These are phyloP conservation scores for Saururus chinensis DNA, from an alignment of 164 flowering plant species.

Conservation along the genomic window DNA sequence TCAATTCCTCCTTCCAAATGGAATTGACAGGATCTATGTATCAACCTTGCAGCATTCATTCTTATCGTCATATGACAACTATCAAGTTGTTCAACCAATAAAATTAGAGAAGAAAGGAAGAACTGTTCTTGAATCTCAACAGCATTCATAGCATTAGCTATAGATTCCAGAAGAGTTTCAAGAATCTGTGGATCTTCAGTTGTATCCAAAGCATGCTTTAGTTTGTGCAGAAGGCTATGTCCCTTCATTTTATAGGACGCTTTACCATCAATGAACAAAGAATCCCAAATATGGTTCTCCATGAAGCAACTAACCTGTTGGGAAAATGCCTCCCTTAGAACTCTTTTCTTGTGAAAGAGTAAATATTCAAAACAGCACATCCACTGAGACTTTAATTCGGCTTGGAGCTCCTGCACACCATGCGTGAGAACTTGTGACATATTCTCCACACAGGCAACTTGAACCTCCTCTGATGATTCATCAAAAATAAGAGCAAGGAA, in stretches of 20 bases:
- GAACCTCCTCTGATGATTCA: conserved; percentile 81
- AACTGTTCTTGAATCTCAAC: conserved; percentile 53
- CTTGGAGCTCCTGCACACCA: conserved; percentile 31
- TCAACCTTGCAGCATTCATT: conserved; percentile 59
- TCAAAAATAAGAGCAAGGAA: conserved; percentile 60
- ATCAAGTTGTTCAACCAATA: conserved; percentile 90
- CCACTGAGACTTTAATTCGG: conserved; percentile 57
- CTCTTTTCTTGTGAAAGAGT: conserved; percentile 51
- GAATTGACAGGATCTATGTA: conserved; percentile 51
- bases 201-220: conserved; percentile 55
- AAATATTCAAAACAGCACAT: conserved; percentile 46
- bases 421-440: conserved; percentile 61
- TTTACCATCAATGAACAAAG: conserved; percentile 45
- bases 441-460: conserved; percentile 57
- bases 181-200: conserved; percentile 55
- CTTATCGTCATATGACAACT: conserved; percentile 57
- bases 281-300: conserved; percentile 34
- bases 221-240: conserved; percentile 49
- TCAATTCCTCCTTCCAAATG: conserved; percentile 73
- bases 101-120: conserved; percentile 58
- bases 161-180: conserved; percentile 72
- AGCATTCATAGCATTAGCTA: conserved; percentile 62
- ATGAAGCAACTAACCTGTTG: conserved; percentile 59
- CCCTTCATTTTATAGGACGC: conserved; percentile 33
- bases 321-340: conserved; percentile 77